A percentile compares a stretch with the other conserved stretches of the same genome.
Evolutionary conservation across 1,284 basidiomycete species (phyloP).

Genomic region (Tilletia walkeri): DNA sequence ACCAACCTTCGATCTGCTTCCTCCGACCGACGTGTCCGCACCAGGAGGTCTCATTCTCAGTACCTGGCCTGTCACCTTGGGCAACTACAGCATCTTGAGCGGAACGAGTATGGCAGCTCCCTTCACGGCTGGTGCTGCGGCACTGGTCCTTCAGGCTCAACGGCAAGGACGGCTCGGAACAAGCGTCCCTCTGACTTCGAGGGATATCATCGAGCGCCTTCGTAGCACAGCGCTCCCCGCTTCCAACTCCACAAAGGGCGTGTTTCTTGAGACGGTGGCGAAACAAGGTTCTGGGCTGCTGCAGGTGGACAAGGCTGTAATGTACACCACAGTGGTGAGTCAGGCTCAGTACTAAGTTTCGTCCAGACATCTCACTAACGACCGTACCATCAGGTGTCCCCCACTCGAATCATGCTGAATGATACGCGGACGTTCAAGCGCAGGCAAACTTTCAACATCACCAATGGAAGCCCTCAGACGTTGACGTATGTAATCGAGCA

Average conservation of each 20-base stretch:
- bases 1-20: slow-evolving; percentile 18
- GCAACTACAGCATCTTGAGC: slow-evolving; percentile 20
- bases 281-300: slow-evolving; percentile 21
- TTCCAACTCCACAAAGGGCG: slow-evolving; percentile 19
- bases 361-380: not conserved
- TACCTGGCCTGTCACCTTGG: slow-evolving; percentile 17
- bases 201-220: slow-evolving; percentile 17
- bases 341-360: not conserved
- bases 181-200: not conserved
- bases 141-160: slow-evolving; percentile 17
- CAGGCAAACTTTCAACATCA: slow-evolving; percentile 14
- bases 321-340: slow-evolving; percentile 19
- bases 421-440: slow-evolving; percentile 4
- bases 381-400: not conserved
- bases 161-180: slow-evolving; percentile 12
- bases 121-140: slow-evolving; percentile 19
- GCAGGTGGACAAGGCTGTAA: slow-evolving; percentile 19
- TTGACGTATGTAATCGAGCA: slow-evolving; percentile 17
- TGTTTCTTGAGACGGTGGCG: slow-evolving; percentile 21
- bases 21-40: slow-evolving; percentile 15
- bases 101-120: slow-evolving; percentile 22
- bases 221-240: slow-evolving; percentile 17
- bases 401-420: slow-evolving; percentile 11
- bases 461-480: slow-evolving; percentile 1
- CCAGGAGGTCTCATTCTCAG: slow-evolving; percentile 20